Base-by-base conservation (phyloP, 2,329 filamentous ascomycete genomes). In the Pyricularia sp. region DNA sequence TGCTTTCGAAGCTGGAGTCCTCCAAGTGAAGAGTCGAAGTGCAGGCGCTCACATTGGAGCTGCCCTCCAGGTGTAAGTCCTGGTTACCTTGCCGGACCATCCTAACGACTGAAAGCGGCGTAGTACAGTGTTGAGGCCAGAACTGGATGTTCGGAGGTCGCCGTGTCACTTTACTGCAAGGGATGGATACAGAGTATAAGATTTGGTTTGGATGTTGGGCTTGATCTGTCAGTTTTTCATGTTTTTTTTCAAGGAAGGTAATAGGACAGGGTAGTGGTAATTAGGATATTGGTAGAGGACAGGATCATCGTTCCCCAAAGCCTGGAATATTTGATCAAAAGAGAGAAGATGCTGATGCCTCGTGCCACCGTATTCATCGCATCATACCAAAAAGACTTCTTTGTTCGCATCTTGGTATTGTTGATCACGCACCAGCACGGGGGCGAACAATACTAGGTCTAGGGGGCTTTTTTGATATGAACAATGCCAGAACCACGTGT, bases 371-470 rank as follows among this genome's bases (percentile, higher is more conserved):
- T 26, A 23, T 12, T 63, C 14, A 28, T 28, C 14, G 26, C 59
- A 63, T 63, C 59, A 30, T 30, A 28, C 25, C 59, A 26, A 63
- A 28, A 28, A 26, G 23, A 26, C 25, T 28, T 20, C 59, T 63
- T 63, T 63, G 59, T 63, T 63, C 14, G 14, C 14, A 63, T 26
- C 59, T 63, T 63, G 25, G 59, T 63, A 63, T 63, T 63, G 59
- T 63, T 12, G 59, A 12, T 63, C 25, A 63, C 12, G 25, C 59
- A 28, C 59, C 25, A 63, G 12, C 1, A 28, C 3, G 28, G 59
- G 59, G 59, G 59, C 59, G 59, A 63, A 63, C 59, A 63, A 63
- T 63, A 63, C 59, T 30, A 63, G 59, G 59, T 30, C 59, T 30
- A 63, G 59, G 59, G 28, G 12, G 14, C 25, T 63, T 12, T 26